These are phyloP conservation scores for Candida hispaniensis DNA, from an alignment of 805 yeast genomes.

Conservation along the genomic window DNA sequence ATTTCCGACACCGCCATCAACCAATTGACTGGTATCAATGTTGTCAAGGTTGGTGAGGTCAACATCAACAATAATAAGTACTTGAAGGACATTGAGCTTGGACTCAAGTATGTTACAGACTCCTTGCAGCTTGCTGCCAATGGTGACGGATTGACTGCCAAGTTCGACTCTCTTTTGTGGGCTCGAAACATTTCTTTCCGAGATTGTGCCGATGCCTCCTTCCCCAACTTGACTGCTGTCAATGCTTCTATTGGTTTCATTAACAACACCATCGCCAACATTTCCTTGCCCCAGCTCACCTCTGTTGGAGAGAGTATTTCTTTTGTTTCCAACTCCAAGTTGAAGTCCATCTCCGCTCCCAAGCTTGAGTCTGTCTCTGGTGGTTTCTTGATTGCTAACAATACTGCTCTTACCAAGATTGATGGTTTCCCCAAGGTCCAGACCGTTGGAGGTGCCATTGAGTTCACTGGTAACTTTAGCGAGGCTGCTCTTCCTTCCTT, in stretches of 20 bases:
- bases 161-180: constrained; percentile 48
- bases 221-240: constrained; percentile 56
- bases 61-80: constrained; percentile 85
- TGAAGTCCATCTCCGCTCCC: constrained; percentile 58
- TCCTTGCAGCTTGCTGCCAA: constrained; percentile 74
- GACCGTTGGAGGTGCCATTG: constrained; percentile 81
- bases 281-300: constrained; percentile 38
- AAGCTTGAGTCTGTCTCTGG: constrained; percentile 72
- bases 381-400: constrained; percentile 85
- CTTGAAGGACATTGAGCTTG: constrained; percentile 53
- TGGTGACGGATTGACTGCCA: constrained; percentile 59
- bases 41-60: constrained; percentile 29
- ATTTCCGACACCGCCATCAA: constrained; percentile 35
- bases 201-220: constrained; percentile 62
- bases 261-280: constrained; percentile 46
- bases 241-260: constrained; percentile 77
- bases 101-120: constrained; percentile 62
- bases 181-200: constrained; percentile 85
- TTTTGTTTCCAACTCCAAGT: constrained; percentile 59
- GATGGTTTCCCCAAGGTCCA: constrained; percentile 64
- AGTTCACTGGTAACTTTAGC: constrained; percentile 67
- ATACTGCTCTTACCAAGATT: constrained; percentile 52
- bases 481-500: constrained; percentile 67
- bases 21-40: constrained; percentile 33
- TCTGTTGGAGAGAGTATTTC: constrained; percentile 73